Conservation (phyloP, 345 rosid genomes). For the Bruguiera parviflora region DNA sequence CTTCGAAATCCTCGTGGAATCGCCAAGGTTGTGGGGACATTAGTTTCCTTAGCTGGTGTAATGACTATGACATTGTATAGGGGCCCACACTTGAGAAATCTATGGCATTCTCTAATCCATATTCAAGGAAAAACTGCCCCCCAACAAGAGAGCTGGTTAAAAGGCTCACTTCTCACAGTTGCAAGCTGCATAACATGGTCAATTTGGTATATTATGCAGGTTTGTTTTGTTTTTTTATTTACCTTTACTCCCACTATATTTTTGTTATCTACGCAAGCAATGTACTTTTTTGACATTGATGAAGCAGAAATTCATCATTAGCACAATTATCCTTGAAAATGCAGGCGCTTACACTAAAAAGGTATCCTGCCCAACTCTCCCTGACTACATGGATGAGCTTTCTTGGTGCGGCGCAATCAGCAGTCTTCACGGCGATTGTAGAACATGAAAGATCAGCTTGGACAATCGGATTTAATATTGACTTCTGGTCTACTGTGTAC, state of each 20-base stretch:
- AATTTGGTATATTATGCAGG: conserved; percentile 67
- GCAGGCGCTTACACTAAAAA: conserved; percentile 53
- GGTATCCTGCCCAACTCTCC: conserved; percentile 64
- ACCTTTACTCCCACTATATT: background rate
- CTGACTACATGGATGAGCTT: conserved; percentile 63
- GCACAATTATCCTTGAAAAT: conserved; percentile 3
- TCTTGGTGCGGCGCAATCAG: conserved; percentile 59
- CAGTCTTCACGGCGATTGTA: conserved; percentile 44
- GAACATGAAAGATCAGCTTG: conserved; percentile 46
- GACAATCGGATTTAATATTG: conserved; percentile 50
- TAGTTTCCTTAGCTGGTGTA: conserved; percentile 52
- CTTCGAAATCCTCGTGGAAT: conserved; percentile 47
- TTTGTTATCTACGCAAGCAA: background rate
- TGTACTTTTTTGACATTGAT: background rate
- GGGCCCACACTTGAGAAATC: conserved; percentile 42
- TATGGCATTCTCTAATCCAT: conserved; percentile 39
- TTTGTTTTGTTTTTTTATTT: conserved; percentile 1
- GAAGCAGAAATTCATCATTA: background rate
- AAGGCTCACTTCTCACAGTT: conserved; percentile 55
- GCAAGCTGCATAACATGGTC: conserved; percentile 67
- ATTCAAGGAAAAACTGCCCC: conserved; percentile 21
- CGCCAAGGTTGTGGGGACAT: conserved; percentile 53
- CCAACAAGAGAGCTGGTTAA: conserved; percentile 50
- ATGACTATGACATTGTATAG: conserved; percentile 52
- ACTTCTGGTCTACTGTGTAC: conserved; percentile 52